Conservation (phyloP, 371 early-diverging fungal species). For the Batkoa obscura region DNA sequence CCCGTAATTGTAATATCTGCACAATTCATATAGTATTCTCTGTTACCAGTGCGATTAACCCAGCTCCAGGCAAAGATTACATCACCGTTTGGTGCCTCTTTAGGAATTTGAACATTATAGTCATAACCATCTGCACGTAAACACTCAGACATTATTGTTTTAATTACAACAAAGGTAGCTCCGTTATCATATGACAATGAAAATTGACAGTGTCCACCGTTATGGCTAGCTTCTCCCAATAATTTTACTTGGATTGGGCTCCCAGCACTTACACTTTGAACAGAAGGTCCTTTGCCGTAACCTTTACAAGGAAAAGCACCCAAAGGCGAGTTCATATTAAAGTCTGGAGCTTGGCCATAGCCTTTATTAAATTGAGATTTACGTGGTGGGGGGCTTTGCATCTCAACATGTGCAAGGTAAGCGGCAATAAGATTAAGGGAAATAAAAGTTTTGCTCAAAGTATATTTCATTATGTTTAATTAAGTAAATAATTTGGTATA, state of each 20-base stretch:
- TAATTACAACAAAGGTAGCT: conserved; percentile 2
- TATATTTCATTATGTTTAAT: too few species aligned
- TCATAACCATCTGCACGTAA: background rate
- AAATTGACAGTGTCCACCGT: conserved; percentile 8
- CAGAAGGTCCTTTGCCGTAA: background rate
- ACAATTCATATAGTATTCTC: conserved; percentile 9
- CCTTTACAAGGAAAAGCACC: conserved; percentile 2
- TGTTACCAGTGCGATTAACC: conserved; percentile 5
- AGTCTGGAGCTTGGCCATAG: background rate
- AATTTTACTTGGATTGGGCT: conserved; percentile 12
- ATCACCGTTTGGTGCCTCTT: conserved; percentile 4
- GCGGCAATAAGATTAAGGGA: too few species aligned
- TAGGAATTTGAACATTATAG: conserved; percentile 19
- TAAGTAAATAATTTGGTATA: too few species aligned
- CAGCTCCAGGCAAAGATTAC: conserved; percentile 4
- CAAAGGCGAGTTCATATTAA: background rate
- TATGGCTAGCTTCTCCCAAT: background rate
- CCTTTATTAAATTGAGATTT: background rate
- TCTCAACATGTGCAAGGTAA: background rate
- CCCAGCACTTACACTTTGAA: conserved; percentile 10
- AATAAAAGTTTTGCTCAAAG: too few species aligned
- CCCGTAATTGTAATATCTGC: conserved; percentile 7
- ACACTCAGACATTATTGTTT: conserved; percentile 2
- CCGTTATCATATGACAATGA: conserved; percentile 12
- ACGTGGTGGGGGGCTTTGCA: background rate